phyloP scores from a whole-genome alignment of 176 grass and related monocot species.

The Raddia distichophylla region DNA sequence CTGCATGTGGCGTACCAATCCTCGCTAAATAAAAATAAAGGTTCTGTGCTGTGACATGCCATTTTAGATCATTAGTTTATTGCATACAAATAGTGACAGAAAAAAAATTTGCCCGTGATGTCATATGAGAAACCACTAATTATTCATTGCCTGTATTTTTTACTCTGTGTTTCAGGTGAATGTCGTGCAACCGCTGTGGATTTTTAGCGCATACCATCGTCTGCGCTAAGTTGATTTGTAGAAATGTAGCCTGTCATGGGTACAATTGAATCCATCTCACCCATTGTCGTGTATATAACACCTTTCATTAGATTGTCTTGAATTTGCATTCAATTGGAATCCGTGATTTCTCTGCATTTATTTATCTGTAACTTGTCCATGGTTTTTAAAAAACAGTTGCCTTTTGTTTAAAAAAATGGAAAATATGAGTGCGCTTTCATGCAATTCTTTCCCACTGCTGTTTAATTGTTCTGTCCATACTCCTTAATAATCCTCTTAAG shows the following conservation, averaged over 20 bases:
- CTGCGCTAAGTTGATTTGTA: not conserved
- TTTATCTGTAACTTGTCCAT: not conserved
- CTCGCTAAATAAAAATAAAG: slow-evolving; percentile 57
- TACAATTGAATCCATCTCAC: slow-evolving; percentile 11
- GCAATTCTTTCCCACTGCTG: too few relatives aligned
- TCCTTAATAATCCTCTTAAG: too few relatives aligned
- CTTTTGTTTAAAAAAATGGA: too few relatives aligned
- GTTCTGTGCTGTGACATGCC: not conserved
- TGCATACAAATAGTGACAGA: not conserved
- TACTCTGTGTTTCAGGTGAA: slow-evolving; percentile 29
- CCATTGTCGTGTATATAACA: slow-evolving; percentile 18
- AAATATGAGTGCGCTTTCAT: too few relatives aligned
- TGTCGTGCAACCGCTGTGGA: not conserved
- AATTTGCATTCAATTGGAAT: not conserved
- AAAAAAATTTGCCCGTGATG: not conserved
- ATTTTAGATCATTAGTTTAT: too few relatives aligned
- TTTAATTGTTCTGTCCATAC: too few relatives aligned
- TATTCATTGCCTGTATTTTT: not conserved
- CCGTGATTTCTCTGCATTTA: not conserved
- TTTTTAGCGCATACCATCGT: slow-evolving; percentile 38
- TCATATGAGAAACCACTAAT: not conserved
- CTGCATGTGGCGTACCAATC: slow-evolving; percentile 73
- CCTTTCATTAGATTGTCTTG: not conserved
- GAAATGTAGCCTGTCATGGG: not conserved
- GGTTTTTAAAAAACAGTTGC: too few relatives aligned